Evolutionary conservation across 805 yeast genomes (phyloP).

Genomic region (Yarrowia sp.): DNA sequence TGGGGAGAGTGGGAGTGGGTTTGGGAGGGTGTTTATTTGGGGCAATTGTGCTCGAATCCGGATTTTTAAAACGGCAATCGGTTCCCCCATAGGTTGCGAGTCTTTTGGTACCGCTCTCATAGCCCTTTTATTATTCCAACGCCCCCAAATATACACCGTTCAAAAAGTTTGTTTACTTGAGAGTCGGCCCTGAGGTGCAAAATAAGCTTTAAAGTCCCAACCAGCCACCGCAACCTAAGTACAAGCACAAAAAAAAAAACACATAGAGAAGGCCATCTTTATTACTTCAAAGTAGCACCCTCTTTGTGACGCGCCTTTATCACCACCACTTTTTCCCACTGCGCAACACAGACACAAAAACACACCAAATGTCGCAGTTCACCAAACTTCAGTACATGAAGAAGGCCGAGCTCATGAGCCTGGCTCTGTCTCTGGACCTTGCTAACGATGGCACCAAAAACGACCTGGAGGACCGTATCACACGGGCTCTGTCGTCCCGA

Average conservation of each 20-base stretch:
- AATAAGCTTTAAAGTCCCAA: background rate
- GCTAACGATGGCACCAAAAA: constrained; percentile 35
- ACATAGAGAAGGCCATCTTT: background rate
- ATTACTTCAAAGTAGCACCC: background rate
- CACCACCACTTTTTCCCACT: background rate
- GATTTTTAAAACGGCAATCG: no score
- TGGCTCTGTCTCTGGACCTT: constrained; percentile 41
- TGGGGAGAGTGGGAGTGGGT: background rate
- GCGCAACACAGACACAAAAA: background rate
- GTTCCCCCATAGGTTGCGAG: no score
- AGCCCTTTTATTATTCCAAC: background rate
- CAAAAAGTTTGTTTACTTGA: background rate
- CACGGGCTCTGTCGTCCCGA: constrained; percentile 27
- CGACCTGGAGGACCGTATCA: constrained; percentile 36
- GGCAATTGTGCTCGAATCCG: background rate
- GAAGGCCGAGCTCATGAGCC: constrained; percentile 40
- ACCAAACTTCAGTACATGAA: constrained; percentile 28
- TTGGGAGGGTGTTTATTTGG: background rate
- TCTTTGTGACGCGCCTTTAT: background rate
- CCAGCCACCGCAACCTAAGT: constrained; percentile 23
- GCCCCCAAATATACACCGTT: background rate
- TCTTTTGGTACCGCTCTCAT: background rate
- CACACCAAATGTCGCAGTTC: constrained; percentile 1
- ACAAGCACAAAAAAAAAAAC: background rate
- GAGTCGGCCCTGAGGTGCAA: no score